Percentiles rank a stretch among this genome's conserved stretches.
Conservation (phyloP, 208 protist genomes). For the Acanthamoeba healyi region DNA sequence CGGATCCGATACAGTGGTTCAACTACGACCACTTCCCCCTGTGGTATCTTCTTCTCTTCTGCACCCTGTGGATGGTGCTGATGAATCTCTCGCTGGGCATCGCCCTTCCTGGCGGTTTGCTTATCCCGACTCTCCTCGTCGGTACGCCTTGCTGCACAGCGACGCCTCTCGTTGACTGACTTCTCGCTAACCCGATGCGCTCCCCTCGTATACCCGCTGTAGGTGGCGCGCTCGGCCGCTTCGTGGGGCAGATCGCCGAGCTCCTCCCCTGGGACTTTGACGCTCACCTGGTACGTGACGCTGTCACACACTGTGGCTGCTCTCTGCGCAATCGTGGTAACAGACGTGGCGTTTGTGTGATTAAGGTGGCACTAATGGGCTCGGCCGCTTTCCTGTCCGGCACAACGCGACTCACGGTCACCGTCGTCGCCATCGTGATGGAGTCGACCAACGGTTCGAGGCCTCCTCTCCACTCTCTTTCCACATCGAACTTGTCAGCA, state of each 20-base stretch:
- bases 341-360: not conserved
- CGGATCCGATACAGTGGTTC: not conserved
- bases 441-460: conserved; percentile 40
- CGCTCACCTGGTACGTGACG: not conserved
- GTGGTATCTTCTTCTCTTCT: not conserved
- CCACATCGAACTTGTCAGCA: too few species aligned
- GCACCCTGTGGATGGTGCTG: not conserved
- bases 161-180: not conserved
- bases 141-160: not conserved
- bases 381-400: conserved; percentile 17
- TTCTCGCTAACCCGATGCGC: too few species aligned
- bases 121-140: conserved; percentile 23
- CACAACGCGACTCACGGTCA: conserved; percentile 43
- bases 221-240: not conserved
- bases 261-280: conserved; percentile 23
- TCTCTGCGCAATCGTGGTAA: not conserved
- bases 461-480: not conserved
- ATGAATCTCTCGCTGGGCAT: conserved; percentile 57
- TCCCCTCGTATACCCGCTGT: too few species aligned
- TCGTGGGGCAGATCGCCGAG: conserved; percentile 6
- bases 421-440: conserved; percentile 23
- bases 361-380: not conserved
- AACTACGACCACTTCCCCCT: conserved; percentile 17
- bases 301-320: not conserved
- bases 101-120: conserved; percentile 40